Evolutionary conservation across 306 rosid species (phyloP).

Genomic region (Lathyrus tuberosus): DNA sequence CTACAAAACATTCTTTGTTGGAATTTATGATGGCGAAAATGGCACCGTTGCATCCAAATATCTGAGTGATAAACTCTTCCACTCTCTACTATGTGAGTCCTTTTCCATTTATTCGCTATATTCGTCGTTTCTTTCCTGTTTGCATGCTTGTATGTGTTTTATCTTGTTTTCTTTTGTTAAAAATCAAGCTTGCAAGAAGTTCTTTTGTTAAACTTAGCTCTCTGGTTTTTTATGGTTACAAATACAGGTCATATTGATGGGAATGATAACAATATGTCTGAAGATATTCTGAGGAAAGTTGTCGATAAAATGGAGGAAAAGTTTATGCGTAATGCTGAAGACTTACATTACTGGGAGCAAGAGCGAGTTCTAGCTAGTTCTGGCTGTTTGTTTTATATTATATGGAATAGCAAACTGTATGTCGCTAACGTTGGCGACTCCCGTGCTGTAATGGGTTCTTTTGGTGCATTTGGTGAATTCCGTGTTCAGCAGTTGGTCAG

Average conservation of each 20-base stretch:
- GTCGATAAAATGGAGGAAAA: slow-evolving; percentile 56
- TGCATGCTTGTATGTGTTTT: background rate
- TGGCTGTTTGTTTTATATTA: slow-evolving; percentile 65
- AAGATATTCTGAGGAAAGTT: slow-evolving; percentile 48
- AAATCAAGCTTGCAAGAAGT: background rate
- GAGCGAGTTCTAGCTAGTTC: slow-evolving; percentile 58
- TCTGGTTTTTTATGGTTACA: too few relatives aligned
- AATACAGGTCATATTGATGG: background rate
- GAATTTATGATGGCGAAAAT: background rate
- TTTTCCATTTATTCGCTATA: background rate
- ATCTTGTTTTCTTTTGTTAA: background rate
- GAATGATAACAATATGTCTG: slow-evolving; percentile 15
- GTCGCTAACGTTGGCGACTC: slow-evolving; percentile 75
- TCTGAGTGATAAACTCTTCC: background rate
- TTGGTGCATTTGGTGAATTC: slow-evolving; percentile 45
- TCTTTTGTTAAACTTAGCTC: too few relatives aligned
- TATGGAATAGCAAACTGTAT: slow-evolving; percentile 58
- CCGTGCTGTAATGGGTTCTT: slow-evolving; percentile 63
- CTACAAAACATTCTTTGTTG: background rate
- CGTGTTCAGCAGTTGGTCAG: slow-evolving; percentile 52
- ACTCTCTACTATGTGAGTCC: background rate
- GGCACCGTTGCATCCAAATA: background rate
- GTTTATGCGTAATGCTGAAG: slow-evolving; percentile 54
- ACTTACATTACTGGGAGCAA: slow-evolving; percentile 43
- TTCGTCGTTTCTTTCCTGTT: background rate